Evolutionary conservation across 305 asterid species (phyloP).

Genomic region (Fraxinus sp.): DNA sequence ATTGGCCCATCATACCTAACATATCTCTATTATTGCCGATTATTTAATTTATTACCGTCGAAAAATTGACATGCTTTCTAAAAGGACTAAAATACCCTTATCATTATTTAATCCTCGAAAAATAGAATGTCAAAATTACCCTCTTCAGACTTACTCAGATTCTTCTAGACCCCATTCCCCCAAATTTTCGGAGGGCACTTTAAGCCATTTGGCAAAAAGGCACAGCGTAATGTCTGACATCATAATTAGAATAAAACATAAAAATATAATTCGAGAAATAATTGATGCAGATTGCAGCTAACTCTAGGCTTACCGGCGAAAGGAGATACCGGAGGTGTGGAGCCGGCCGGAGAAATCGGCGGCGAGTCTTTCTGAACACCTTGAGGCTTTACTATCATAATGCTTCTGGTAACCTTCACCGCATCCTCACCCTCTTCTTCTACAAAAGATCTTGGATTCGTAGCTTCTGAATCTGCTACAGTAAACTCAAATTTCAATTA

Average conservation of each 20-base stretch:
- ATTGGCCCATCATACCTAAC: conserved; percentile 31
- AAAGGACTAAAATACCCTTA: conserved; percentile 22
- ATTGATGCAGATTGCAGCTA: neutral
- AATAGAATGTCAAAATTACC: neutral
- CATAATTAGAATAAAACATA: neutral
- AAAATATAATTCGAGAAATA: too few relatives aligned
- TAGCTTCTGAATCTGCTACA: conserved; percentile 44
- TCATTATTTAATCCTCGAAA: neutral
- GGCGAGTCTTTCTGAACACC: conserved; percentile 63
- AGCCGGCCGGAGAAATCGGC: conserved; percentile 84
- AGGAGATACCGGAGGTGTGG: conserved; percentile 92
- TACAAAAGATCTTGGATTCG: conserved; percentile 37
- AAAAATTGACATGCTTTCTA: neutral
- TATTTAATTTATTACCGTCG: conserved; percentile 19
- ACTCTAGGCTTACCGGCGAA: conserved; percentile 64
- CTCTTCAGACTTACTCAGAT: neutral
- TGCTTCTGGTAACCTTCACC: conserved; percentile 79
- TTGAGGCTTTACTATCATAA: conserved; percentile 76
- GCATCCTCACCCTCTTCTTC: conserved; percentile 52
- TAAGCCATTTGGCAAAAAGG: too few relatives aligned
- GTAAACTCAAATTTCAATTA: neutral
- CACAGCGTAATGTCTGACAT: neutral
- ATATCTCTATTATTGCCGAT: conserved; percentile 22
- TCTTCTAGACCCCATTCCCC: too few relatives aligned
- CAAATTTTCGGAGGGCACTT: too few relatives aligned